phyloP scores from a whole-genome alignment of 345 rosid genomes.

The Durio zibethinus region DNA sequence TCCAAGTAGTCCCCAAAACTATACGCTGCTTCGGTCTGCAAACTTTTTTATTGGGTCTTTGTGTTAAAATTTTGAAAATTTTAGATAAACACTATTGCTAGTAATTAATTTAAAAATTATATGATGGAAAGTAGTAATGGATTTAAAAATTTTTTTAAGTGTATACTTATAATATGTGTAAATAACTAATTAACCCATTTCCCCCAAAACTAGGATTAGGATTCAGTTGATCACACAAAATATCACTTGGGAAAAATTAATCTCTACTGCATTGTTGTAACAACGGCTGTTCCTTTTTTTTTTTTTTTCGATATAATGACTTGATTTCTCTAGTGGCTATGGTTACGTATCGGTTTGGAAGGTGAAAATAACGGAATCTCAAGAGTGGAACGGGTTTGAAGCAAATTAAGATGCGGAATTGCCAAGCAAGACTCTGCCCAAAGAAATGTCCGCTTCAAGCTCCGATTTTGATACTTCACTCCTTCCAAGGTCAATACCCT shows the following conservation, averaged over 20 bases:
- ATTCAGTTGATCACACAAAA: background rate
- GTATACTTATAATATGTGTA: no score
- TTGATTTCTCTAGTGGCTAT: background rate
- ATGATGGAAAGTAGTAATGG: no score
- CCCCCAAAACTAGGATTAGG: background rate
- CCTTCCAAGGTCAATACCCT: slow-evolving; percentile 9
- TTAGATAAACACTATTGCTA: no score
- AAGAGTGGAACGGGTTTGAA: slow-evolving; percentile 3
- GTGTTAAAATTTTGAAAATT: no score
- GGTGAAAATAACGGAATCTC: background rate
- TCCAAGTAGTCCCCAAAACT: no score
- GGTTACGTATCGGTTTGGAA: background rate
- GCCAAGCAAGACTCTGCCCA: slow-evolving; percentile 10
- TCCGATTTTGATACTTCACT: slow-evolving; percentile 29
- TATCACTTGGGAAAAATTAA: background rate
- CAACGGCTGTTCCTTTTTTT: background rate
- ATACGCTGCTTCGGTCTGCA: no score
- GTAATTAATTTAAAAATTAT: no score
- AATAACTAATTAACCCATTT: background rate
- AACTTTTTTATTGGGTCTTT: no score
- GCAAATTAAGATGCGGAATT: slow-evolving; percentile 17
- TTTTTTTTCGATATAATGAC: background rate
- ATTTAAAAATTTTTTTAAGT: no score
- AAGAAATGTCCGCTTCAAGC: slow-evolving; percentile 30
- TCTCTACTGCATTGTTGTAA: background rate